Conservation (phyloP, 768 basidiomycete species). For the Astraeus odoratus region DNA sequence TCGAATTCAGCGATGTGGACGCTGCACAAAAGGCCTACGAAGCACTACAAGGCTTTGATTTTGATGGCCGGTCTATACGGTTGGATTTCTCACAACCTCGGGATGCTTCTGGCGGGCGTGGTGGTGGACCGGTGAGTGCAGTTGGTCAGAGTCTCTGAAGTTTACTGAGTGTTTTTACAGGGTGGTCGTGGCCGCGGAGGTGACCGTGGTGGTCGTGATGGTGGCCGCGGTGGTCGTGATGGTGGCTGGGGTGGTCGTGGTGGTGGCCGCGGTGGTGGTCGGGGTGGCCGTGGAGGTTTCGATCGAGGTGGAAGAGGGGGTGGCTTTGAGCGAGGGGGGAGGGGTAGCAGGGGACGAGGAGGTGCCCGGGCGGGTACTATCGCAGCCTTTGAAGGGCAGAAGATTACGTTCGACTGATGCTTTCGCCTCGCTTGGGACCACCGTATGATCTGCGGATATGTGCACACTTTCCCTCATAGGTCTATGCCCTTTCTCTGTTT, state of each 20-base stretch:
- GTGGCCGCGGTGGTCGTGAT: conserved; percentile 37
- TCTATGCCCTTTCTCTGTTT: too few relatives aligned
- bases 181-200: conserved; percentile 30
- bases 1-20: conserved; percentile 83
- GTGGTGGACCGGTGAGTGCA: conserved; percentile 37
- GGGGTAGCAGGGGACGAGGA: conserved; percentile 33
- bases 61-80: conserved; percentile 75
- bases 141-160: conserved; percentile 3
- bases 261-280: conserved; percentile 39
- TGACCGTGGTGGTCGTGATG: conserved; percentile 7
- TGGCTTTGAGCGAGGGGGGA: conserved; percentile 30
- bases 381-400: conserved; percentile 44
- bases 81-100: conserved; percentile 85
- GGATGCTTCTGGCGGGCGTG: conserved; percentile 50
- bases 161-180: conserved; percentile 5
- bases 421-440: background rate
- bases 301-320: conserved; percentile 34
- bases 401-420: conserved; percentile 36
- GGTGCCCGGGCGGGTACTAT: conserved; percentile 49
- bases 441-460: too few relatives aligned
- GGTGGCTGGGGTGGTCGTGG: conserved; percentile 34
- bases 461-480: too few relatives aligned
- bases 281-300: conserved; percentile 38
- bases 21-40: conserved; percentile 76
- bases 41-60: conserved; percentile 59